Percentiles rank a stretch among this genome's conserved stretches.
Evolutionary conservation across 352 stramenopile genomes (phyloP).

Genomic region (Phytophthora syringae): DNA sequence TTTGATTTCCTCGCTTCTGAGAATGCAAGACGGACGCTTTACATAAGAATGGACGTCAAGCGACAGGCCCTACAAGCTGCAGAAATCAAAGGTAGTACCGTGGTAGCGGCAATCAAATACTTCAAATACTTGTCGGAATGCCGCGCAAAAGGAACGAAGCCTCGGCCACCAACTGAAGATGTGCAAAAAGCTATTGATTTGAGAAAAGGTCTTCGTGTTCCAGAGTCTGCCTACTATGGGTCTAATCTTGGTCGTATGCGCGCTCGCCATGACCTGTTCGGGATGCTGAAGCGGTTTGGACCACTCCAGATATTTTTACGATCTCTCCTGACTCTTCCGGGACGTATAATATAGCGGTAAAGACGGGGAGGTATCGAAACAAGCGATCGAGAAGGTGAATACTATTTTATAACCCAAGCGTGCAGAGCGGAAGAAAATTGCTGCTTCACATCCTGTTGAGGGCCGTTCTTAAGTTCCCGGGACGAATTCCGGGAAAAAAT

Average conservation of each 20-base stretch:
- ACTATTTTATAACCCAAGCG: conserved; percentile 11
- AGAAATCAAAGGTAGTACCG: background rate
- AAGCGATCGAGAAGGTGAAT: conserved; percentile 15
- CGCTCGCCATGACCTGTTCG: conserved; percentile 32
- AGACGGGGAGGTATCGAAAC: background rate
- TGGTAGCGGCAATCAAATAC: conserved; percentile 26
- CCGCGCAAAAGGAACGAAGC: background rate
- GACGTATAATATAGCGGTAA: conserved; percentile 18
- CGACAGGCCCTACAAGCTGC: conserved; percentile 13
- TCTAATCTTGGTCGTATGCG: conserved; percentile 24
- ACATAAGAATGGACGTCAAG: conserved; percentile 27
- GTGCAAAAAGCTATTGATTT: conserved; percentile 23
- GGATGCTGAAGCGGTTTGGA: conserved; percentile 27
- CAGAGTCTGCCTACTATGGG: conserved; percentile 19
- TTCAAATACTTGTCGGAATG: conserved; percentile 2
- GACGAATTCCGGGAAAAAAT: no score
- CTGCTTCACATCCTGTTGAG: conserved; percentile 14
- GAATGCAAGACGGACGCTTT: conserved; percentile 21
- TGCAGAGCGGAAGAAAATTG: conserved; percentile 16
- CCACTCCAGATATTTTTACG: conserved; percentile 31
- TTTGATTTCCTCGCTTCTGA: conserved; percentile 27
- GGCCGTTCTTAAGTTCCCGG: no score
- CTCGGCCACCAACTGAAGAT: background rate
- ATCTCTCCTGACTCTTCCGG: conserved; percentile 34
- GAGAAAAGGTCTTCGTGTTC: conserved; percentile 15